Percentiles rank a stretch among this genome's conserved stretches.
phyloP scores from a whole-genome alignment of 2,329 filamentous ascomycete genomes.

The Cordyceps pruinosa region DNA sequence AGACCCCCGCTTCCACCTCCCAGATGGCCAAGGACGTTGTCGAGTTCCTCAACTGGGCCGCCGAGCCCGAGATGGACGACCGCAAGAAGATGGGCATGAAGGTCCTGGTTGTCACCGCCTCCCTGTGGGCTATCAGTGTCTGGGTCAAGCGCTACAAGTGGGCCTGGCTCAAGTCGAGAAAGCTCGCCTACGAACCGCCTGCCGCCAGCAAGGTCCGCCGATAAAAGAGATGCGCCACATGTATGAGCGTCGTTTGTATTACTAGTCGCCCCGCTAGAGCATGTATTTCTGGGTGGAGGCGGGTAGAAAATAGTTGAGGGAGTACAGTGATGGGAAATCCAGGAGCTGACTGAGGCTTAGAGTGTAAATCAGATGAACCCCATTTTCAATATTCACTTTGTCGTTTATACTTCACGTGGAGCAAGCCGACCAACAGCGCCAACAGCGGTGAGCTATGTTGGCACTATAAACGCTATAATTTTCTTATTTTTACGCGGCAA shows the following conservation, averaged over 20 bases:
- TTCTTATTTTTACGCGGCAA: no score
- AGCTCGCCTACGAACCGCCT: slow-evolving; percentile 82
- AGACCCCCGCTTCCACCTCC: slow-evolving; percentile 85
- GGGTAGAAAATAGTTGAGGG: slow-evolving; percentile 29
- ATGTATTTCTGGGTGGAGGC: slow-evolving; percentile 37
- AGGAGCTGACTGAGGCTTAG: slow-evolving; percentile 31
- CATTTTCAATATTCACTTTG: slow-evolving; percentile 32
- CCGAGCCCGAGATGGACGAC: slow-evolving; percentile 98
- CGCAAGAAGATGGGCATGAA: slow-evolving; percentile 99
- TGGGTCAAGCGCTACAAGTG: slow-evolving; percentile 99
- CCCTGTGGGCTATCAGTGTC: slow-evolving; percentile 78
- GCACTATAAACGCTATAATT: no score
- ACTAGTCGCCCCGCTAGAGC: slow-evolving; percentile 36
- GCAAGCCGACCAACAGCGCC: neutral
- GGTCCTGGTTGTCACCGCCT: slow-evolving; percentile 72
- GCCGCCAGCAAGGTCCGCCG: slow-evolving; percentile 44
- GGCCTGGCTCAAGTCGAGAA: slow-evolving; percentile 90
- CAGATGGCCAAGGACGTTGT: slow-evolving; percentile 99
- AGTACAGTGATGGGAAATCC: slow-evolving; percentile 21
- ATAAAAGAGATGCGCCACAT: slow-evolving; percentile 28
- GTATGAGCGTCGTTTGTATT: slow-evolving; percentile 26
- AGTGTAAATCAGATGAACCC: slow-evolving; percentile 45
- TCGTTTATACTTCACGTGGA: slow-evolving; percentile 5
- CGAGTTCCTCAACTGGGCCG: slow-evolving; percentile 98
- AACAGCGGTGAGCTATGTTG: neutral